Conservation (phyloP, 352 stramenopile genomes). For the Phytophthora pinifolia region DNA sequence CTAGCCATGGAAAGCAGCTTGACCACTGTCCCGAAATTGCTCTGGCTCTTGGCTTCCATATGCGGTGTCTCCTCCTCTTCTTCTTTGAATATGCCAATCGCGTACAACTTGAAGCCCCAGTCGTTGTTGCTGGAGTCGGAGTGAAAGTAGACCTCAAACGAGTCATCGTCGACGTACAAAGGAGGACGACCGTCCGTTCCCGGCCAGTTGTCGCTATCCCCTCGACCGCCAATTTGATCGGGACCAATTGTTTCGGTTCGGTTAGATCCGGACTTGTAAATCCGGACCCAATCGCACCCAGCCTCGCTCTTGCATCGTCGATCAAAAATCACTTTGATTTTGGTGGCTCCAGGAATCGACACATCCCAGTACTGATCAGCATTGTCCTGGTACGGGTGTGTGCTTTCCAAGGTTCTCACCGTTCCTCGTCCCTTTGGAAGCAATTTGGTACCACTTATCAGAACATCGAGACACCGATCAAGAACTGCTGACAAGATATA, state of each 20-base stretch:
- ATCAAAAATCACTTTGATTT: constrained; percentile 76
- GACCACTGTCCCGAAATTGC: constrained; percentile 18
- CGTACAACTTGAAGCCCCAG: constrained; percentile 90
- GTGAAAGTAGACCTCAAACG: constrained; percentile 83
- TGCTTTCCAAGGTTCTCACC: constrained; percentile 61
- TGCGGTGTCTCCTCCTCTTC: constrained; percentile 8
- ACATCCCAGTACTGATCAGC: constrained; percentile 69
- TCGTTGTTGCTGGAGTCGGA: constrained; percentile 83
- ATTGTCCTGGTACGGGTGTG: constrained; percentile 74
- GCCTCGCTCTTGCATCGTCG: constrained; percentile 65
- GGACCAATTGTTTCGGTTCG: constrained; percentile 50
- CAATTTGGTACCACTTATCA: constrained; percentile 22
- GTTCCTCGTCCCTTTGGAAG: constrained; percentile 47
- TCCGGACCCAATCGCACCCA: constrained; percentile 61
- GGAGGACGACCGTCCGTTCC: constrained; percentile 63
- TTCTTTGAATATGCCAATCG: constrained; percentile 61
- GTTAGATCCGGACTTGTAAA: constrained; percentile 66
- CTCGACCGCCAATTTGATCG: constrained; percentile 61
- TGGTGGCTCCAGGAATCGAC: constrained; percentile 60
- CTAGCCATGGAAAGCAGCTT: constrained; percentile 34
- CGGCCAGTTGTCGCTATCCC: constrained; percentile 77
- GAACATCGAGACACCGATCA: constrained; percentile 37
- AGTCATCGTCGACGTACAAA: constrained; percentile 68
- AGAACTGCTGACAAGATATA: constrained; percentile 20
- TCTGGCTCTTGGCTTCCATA: neutral